A percentile compares a stretch with the other conserved stretches of the same genome.
These are phyloP conservation scores for Bolboschoenus planiculmis DNA, from an alignment of 176 grass and related monocot species.

Conservation along the genomic window DNA sequence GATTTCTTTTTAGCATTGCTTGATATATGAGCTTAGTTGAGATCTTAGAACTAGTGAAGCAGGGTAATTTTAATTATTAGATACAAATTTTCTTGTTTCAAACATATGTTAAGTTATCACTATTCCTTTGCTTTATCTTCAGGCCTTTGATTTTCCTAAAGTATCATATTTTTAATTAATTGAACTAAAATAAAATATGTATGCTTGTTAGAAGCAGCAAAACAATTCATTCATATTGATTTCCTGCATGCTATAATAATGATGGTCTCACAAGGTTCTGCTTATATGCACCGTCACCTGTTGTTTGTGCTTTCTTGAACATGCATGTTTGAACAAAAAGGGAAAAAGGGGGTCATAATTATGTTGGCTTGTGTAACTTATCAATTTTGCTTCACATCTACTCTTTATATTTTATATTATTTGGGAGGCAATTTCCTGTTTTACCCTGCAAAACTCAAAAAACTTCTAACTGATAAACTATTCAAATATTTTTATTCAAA, in stretches of 20 bases:
- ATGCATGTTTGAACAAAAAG: conserved; percentile 10
- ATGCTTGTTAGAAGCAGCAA: neutral
- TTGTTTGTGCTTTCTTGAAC: conserved; percentile 20
- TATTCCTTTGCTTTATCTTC: neutral
- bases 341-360: conserved; percentile 13
- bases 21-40: neutral
- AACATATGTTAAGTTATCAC: neutral
- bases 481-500: neutral
- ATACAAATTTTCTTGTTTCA: neutral
- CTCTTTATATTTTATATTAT: neutral
- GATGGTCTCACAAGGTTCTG: neutral
- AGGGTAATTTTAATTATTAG: neutral
- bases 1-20: neutral
- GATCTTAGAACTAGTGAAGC: neutral
- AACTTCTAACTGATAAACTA: neutral
- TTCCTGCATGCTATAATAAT: conserved; percentile 12
- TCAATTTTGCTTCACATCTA: conserved; percentile 20
- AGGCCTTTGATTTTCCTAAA: neutral
- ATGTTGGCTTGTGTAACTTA: conserved; percentile 1
- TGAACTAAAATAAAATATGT: neutral
- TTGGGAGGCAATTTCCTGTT: neutral
- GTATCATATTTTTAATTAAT: neutral
- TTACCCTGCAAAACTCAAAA: neutral
- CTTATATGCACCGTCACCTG: neutral
- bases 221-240: neutral